phyloP scores from a whole-genome alignment of 2,329 filamentous ascomycete genomes.

The Trichoderma koningii region DNA sequence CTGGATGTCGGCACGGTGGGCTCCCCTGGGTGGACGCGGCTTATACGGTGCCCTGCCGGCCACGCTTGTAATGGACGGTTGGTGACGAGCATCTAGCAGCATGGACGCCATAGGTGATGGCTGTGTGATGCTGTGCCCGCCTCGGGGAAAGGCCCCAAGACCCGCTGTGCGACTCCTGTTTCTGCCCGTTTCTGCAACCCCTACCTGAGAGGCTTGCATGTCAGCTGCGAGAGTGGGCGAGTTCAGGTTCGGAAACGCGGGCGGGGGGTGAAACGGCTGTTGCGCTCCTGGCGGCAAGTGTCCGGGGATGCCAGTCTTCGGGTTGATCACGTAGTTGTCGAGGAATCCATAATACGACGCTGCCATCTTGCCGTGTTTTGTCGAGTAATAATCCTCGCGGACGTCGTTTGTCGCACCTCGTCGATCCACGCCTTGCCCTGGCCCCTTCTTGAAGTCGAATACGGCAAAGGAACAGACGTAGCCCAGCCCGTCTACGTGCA shows the following conservation, averaged over 20 bases:
- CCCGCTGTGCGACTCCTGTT: slow-evolving; percentile 46
- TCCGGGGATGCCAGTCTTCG: slow-evolving; percentile 65
- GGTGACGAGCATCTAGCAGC: slow-evolving; percentile 74
- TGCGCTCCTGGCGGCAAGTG: slow-evolving; percentile 57
- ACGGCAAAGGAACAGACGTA: slow-evolving; percentile 97
- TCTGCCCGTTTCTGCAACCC: slow-evolving; percentile 49
- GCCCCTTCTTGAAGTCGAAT: slow-evolving; percentile 90
- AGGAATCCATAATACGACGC: slow-evolving; percentile 94
- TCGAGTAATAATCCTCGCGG: slow-evolving; percentile 89
- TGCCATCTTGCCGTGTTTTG: slow-evolving; percentile 98
- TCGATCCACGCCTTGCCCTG: slow-evolving; percentile 48
- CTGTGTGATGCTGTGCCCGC: slow-evolving; percentile 48
- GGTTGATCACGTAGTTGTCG: slow-evolving; percentile 83
- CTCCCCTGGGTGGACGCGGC: slow-evolving; percentile 48
- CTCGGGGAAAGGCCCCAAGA: slow-evolving; percentile 33
- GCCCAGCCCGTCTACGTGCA: slow-evolving; percentile 93
- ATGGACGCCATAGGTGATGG: slow-evolving; percentile 71
- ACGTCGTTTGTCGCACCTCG: slow-evolving; percentile 58
- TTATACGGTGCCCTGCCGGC: slow-evolving; percentile 51
- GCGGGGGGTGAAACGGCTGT: slow-evolving; percentile 70
- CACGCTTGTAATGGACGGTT: slow-evolving; percentile 57
- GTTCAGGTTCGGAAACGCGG: slow-evolving; percentile 70
- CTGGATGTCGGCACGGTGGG: slow-evolving; percentile 50
- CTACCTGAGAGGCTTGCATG: slow-evolving; percentile 52
- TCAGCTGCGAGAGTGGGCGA: slow-evolving; percentile 61